phyloP scores from a whole-genome alignment of 2,329 filamentous ascomycete genomes.

The Aschersonia sp. region DNA sequence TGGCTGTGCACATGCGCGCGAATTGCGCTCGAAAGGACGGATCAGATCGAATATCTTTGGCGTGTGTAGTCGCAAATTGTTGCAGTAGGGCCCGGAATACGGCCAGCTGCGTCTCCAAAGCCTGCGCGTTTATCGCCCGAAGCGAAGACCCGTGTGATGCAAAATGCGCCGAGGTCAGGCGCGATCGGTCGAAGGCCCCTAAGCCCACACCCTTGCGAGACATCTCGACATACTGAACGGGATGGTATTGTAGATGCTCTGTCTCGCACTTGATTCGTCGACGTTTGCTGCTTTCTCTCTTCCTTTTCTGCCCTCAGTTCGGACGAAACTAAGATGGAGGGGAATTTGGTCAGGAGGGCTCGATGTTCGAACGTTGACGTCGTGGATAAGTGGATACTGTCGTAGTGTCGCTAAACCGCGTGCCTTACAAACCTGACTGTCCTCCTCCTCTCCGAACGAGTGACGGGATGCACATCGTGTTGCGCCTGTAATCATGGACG shows the following conservation, averaged over 20 bases:
- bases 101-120: constrained; percentile 82
- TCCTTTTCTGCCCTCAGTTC: too few species aligned
- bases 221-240: constrained; percentile 23
- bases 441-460: too few species aligned
- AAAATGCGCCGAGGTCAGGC: constrained; percentile 76
- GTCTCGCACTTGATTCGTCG: too few species aligned
- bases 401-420: too few species aligned
- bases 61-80: constrained; percentile 89
- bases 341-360: not conserved
- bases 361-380: not conserved
- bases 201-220: constrained; percentile 78
- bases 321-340: too few species aligned
- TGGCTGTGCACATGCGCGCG: constrained; percentile 93
- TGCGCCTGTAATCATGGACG: too few species aligned
- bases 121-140: constrained; percentile 70
- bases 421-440: too few species aligned
- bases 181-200: constrained; percentile 75
- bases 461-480: too few species aligned
- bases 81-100: constrained; percentile 93
- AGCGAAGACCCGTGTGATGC: constrained; percentile 78
- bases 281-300: too few species aligned
- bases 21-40: constrained; percentile 94
- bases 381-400: not conserved
- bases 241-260: not conserved
- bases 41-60: constrained; percentile 89